Conservation (phyloP, 176 grass and related monocot species). For the Luzula sylvatica region DNA sequence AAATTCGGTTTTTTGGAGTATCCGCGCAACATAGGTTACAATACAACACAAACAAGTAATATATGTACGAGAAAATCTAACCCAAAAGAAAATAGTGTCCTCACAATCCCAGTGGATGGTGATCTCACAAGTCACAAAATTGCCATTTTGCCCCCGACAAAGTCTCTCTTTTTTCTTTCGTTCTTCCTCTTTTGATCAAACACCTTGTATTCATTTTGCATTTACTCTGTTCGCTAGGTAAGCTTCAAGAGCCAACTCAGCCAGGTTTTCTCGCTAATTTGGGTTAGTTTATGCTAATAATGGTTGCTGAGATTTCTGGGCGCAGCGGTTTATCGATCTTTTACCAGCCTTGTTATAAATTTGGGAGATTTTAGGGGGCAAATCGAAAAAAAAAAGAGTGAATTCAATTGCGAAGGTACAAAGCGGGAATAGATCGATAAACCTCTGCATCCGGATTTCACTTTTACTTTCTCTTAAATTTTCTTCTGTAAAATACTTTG, state of each 20-base stretch:
- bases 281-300: background rate
- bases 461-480: constrained; percentile 15
- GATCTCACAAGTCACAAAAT: background rate
- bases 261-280: background rate
- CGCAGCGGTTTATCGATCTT: constrained; percentile 94
- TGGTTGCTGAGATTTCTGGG: constrained; percentile 45
- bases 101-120: constrained; percentile 7
- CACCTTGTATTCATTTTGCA: constrained; percentile 1
- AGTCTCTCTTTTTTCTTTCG: background rate
- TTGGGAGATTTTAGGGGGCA: constrained; percentile 5
- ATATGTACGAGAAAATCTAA: too few relatives aligned
- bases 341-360: constrained; percentile 69
- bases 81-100: too few relatives aligned
- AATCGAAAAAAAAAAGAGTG: constrained; percentile 9
- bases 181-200: constrained; percentile 4
- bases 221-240: constrained; percentile 7
- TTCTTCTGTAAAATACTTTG: background rate
- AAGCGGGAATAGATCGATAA: constrained; percentile 95
- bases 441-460: constrained; percentile 93
- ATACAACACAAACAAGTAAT: too few relatives aligned
- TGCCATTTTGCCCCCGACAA: constrained; percentile 2
- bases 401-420: constrained; percentile 21
- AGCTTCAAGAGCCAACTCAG: background rate
- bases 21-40: too few relatives aligned
- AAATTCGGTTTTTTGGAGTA: too few relatives aligned